A percentile compares a stretch with the other conserved stretches of the same genome.
phyloP scores from a whole-genome alignment of 176 grass and related monocot genomes.

The Carex cristatella region DNA sequence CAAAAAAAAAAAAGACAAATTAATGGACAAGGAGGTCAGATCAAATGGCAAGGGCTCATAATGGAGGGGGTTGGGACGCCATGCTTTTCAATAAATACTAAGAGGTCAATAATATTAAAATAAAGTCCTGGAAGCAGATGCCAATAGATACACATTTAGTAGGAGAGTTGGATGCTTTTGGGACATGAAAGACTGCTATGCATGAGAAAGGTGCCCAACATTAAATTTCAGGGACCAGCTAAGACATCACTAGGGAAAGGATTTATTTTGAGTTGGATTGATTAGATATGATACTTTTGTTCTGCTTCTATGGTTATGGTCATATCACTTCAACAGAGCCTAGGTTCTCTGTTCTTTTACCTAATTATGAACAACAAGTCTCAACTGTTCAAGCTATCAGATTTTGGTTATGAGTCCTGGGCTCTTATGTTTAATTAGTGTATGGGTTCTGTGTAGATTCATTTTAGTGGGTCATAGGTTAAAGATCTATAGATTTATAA shows the following conservation, averaged over 20 bases:
- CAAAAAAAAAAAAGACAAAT: neutral
- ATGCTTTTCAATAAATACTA: slow-evolving; percentile 2
- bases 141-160: slow-evolving; percentile 1
- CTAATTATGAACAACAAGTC: neutral
- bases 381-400: neutral
- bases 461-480: neutral
- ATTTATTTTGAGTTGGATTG: neutral
- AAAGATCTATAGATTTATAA: neutral
- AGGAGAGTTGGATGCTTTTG: neutral
- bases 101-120: neutral
- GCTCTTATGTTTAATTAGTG: neutral
- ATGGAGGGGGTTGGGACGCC: neutral
- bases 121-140: neutral
- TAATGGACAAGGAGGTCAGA: neutral
- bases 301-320: neutral
- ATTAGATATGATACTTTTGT: neutral
- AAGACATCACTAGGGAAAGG: neutral
- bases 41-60: neutral
- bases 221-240: neutral
- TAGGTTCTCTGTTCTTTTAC: neutral
- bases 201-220: neutral
- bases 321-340: neutral
- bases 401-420: neutral
- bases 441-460: neutral
- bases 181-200: neutral